Conservation (phyloP, 768 basidiomycete species). For the Lentinus tigrinus region DNA sequence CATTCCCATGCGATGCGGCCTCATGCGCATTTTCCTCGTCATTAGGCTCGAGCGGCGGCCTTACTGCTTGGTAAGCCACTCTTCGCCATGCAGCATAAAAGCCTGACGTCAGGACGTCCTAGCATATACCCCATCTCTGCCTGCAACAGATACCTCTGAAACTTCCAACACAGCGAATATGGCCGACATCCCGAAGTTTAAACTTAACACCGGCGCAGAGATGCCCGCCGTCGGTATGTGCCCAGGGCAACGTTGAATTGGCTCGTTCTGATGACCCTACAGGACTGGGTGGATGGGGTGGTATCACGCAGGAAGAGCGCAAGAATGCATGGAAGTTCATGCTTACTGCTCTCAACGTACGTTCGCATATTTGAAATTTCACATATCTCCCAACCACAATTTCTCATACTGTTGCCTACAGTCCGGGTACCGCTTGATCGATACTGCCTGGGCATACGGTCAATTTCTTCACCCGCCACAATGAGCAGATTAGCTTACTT, state of each 20-base stretch:
- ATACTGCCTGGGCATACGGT: slow-evolving; percentile 32
- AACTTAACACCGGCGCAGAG: slow-evolving; percentile 40
- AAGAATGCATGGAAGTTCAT: slow-evolving; percentile 39
- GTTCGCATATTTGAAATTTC: not conserved
- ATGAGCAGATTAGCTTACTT: slow-evolving; percentile 5
- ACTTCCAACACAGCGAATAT: slow-evolving; percentile 17
- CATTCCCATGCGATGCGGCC: not conserved
- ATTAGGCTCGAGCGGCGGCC: not conserved
- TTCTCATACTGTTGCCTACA: not conserved
- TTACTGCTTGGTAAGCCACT: not conserved
- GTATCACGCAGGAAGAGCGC: slow-evolving; percentile 33
- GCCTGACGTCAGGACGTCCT: not conserved
- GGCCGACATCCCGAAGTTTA: slow-evolving; percentile 30
- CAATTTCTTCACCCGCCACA: not conserved
- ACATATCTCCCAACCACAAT: not conserved
- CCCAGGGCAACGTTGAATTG: not conserved
- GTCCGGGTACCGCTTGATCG: slow-evolving; percentile 29
- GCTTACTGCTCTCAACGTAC: slow-evolving; percentile 38
- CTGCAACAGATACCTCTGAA: not conserved
- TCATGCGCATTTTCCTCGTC: too few species aligned
- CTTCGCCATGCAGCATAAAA: not conserved
- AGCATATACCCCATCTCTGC: not conserved
- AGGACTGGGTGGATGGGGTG: slow-evolving; percentile 44
- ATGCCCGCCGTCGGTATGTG: slow-evolving; percentile 42
- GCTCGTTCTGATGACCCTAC: not conserved